A percentile compares a stretch with the other conserved stretches of the same genome.
phyloP scores from a whole-genome alignment of 106 monocot genomes.

The Platanthera guangdongensis region DNA sequence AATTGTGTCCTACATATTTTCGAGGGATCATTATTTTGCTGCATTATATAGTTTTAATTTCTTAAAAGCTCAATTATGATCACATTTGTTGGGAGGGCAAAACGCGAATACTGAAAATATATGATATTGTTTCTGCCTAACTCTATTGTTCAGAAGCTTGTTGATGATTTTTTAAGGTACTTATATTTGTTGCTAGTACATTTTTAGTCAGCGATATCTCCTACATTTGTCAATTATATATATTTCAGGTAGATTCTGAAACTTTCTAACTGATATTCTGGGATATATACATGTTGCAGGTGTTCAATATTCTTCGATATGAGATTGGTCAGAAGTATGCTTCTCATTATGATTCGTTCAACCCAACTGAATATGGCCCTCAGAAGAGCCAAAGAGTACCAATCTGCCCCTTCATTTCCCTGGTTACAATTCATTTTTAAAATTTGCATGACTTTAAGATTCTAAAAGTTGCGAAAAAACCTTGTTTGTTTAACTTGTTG shows the following conservation, averaged over 20 bases:
- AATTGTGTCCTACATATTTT: neutral
- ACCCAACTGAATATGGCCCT: conserved; percentile 81
- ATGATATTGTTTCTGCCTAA: no score
- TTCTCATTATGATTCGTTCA: conserved; percentile 88
- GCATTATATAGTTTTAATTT: neutral
- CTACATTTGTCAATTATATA: neutral
- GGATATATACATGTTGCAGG: conserved; percentile 40
- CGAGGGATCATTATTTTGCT: neutral
- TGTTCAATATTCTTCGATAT: conserved; percentile 85
- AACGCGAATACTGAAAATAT: no score
- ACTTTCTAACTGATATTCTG: conserved; percentile 13
- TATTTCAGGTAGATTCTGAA: conserved; percentile 10
- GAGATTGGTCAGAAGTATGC: conserved; percentile 93
- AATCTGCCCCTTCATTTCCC: neutral
- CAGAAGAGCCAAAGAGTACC: conserved; percentile 90
- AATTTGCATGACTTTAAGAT: conserved; percentile 1
- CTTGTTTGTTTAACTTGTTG: neutral
- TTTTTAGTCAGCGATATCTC: neutral
- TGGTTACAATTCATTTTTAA: neutral
- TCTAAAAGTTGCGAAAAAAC: neutral
- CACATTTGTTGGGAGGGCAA: no score
- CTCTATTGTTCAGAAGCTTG: no score
- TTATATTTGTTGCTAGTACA: neutral
- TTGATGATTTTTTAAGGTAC: no score
- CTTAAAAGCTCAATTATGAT: neutral